These are phyloP conservation scores for Elsinoe necatrix DNA, from an alignment of 2,329 filamentous ascomycete species.

Conservation along the genomic window DNA sequence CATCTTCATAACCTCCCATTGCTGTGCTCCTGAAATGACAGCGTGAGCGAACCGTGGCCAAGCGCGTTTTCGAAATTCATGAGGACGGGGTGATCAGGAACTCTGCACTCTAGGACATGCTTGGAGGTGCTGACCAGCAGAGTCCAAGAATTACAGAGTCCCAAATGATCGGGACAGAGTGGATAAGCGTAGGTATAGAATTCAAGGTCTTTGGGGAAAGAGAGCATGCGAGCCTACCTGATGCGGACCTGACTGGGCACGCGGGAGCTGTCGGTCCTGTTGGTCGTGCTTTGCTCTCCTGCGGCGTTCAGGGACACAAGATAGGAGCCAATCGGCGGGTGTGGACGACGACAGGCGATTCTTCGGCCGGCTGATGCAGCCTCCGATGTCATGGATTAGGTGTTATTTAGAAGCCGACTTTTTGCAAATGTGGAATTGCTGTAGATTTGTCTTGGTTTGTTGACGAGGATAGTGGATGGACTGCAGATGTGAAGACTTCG, in stretches of 20 bases:
- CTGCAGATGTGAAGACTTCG: neutral
- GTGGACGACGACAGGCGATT: neutral
- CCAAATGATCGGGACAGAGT: constrained; percentile 10
- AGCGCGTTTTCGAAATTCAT: constrained; percentile 18
- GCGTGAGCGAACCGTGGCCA: constrained; percentile 18
- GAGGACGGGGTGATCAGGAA: constrained; percentile 15
- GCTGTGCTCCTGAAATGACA: constrained; percentile 16
- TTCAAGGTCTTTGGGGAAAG: constrained; percentile 16
- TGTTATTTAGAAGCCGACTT: neutral
- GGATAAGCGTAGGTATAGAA: constrained; percentile 9
- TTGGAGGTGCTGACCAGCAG: neutral
- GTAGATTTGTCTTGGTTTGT: neutral
- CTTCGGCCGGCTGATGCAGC: neutral
- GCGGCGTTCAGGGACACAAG: constrained; percentile 13
- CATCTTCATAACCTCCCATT: constrained; percentile 30
- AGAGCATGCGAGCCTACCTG: constrained; percentile 14
- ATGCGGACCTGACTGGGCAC: constrained; percentile 14
- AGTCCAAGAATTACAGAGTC: constrained; percentile 7
- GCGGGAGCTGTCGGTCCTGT: constrained; percentile 7
- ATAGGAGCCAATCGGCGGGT: constrained; percentile 9
- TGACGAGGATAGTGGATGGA: neutral
- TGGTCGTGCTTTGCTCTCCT: neutral
- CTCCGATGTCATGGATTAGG: constrained; percentile 10
- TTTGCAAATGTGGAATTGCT: neutral
- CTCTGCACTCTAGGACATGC: constrained; percentile 19